Conservation (phyloP, 805 yeast genomes). For the Wickerhamiella kurtzmanii region DNA sequence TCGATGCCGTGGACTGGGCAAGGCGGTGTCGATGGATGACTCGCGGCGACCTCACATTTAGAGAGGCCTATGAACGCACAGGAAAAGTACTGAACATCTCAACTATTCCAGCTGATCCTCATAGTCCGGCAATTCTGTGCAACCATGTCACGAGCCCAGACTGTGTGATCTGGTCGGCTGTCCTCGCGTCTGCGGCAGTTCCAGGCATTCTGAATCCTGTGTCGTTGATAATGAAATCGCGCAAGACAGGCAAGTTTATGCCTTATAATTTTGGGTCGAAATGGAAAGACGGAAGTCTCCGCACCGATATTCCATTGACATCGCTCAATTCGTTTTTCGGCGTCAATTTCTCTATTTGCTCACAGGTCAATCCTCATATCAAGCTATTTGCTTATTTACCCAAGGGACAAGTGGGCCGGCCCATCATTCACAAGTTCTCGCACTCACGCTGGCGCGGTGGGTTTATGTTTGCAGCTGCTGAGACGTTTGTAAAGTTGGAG, state of each 20-base stretch:
- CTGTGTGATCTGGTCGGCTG: constrained; percentile 68
- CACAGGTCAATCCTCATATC: constrained; percentile 76
- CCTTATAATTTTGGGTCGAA: constrained; percentile 65
- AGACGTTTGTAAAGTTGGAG: constrained; percentile 57
- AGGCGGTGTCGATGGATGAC: constrained; percentile 56
- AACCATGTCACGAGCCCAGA: constrained; percentile 66
- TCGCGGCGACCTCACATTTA: constrained; percentile 55
- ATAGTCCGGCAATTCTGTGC: constrained; percentile 67
- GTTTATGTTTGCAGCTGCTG: constrained; percentile 56
- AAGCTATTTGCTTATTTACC: constrained; percentile 65
- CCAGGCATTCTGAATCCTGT: constrained; percentile 75
- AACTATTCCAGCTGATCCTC: constrained; percentile 71
- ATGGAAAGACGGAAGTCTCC: constrained; percentile 67
- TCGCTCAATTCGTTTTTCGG: constrained; percentile 63
- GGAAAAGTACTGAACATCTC: constrained; percentile 61
- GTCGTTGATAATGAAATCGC: constrained; percentile 56
- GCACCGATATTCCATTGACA: constrained; percentile 68
- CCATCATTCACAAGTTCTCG: constrained; percentile 43
- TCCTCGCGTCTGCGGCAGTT: constrained; percentile 68
- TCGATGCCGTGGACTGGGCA: constrained; percentile 67
- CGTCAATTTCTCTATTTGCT: constrained; percentile 60
- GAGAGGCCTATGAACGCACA: constrained; percentile 53
- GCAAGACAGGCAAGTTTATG: constrained; percentile 28
- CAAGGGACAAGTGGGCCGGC: constrained; percentile 67
- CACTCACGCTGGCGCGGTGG: constrained; percentile 61